These are phyloP conservation scores for Rhodotorula sp. DNA, from an alignment of 1,284 basidiomycete species.

Conservation along the genomic window DNA sequence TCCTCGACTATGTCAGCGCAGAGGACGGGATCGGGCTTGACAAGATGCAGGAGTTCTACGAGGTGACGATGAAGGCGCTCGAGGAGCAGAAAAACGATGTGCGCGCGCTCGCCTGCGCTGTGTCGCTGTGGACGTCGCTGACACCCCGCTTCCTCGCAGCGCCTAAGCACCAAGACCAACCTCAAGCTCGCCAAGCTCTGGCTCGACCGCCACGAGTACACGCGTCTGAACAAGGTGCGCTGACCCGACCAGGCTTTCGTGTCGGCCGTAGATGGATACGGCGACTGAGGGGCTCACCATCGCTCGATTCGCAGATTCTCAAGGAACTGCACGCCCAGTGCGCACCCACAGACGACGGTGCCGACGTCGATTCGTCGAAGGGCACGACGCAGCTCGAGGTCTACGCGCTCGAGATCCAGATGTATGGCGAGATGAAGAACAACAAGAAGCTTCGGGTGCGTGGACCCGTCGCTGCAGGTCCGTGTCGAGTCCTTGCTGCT, in stretches of 20 bases:
- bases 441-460: conserved; percentile 88
- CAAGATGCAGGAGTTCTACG: conserved; percentile 91
- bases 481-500: too few relatives aligned
- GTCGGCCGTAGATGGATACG: not conserved
- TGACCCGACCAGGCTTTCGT: too few relatives aligned
- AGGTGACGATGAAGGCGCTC: conserved; percentile 83
- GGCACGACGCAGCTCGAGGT: conserved; percentile 96
- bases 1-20: conserved; percentile 92
- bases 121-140: not conserved
- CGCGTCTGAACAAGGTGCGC: conserved; percentile 73
- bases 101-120: conserved; percentile 35
- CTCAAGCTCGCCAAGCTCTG: conserved; percentile 96
- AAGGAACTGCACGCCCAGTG: conserved; percentile 56
- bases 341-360: conserved; percentile 49
- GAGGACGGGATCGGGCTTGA: conserved; percentile 80
- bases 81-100: conserved; percentile 96
- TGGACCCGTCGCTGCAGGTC: not conserved
- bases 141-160: conserved; percentile 56
- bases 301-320: conserved; percentile 50
- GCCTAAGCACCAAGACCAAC: conserved; percentile 92
- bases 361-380: conserved; percentile 74
- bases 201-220: conserved; percentile 91
- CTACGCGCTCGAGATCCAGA: conserved; percentile 97
- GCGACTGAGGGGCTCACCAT: not conserved
- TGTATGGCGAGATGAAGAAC: conserved; percentile 96